Evolutionary conservation across 139 green algal genomes (phyloP).

Genomic region (Chlorella sorokiniana): DNA sequence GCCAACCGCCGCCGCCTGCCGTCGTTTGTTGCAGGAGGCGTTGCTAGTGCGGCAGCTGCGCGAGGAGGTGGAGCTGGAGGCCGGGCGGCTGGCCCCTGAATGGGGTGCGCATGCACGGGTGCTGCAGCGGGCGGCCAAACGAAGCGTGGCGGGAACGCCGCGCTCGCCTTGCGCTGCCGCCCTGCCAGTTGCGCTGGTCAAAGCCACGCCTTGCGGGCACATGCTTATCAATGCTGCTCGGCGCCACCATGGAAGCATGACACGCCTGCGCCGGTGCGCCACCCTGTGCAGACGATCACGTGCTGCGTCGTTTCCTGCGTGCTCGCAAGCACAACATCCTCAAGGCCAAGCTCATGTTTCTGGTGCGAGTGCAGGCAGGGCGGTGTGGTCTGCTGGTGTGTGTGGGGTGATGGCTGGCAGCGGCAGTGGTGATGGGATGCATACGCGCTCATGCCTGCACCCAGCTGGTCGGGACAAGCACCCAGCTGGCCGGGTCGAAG

Average conservation of each 20-base stretch:
- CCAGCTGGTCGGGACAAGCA: no score
- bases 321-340: conserved; percentile 61
- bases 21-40: conserved; percentile 37
- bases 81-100: neutral
- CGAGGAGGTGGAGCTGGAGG: conserved; percentile 36
- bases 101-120: neutral
- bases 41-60: conserved; percentile 37
- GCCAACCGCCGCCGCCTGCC: no score
- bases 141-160: neutral
- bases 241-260: neutral
- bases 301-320: conserved; percentile 59
- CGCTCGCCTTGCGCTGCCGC: neutral
- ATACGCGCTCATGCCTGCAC: no score
- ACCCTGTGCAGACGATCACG: conserved; percentile 8
- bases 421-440: neutral
- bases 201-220: neutral
- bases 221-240: neutral
- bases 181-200: neutral
- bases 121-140: neutral
- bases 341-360: conserved; percentile 56
- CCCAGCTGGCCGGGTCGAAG: no score
- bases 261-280: neutral
- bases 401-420: neutral
- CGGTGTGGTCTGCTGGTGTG: no score
- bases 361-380: no score